Evolutionary conservation across 257 asterid genomes (phyloP).

Genomic region (Solanum chilense): DNA sequence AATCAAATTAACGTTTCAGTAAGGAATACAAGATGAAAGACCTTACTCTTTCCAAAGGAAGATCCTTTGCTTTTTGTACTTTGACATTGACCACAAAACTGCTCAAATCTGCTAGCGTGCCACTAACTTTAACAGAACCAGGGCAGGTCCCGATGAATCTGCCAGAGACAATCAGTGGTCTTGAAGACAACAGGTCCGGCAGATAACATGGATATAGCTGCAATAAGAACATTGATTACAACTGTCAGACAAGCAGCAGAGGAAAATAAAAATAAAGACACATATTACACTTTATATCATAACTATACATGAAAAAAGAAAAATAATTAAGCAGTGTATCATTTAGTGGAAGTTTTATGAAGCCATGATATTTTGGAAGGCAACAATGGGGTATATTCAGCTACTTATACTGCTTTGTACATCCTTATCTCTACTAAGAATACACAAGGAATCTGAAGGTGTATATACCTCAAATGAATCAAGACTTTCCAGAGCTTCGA

Average conservation of each 20-base stretch:
- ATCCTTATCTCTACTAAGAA: neutral
- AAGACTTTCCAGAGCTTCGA: conserved; percentile 48
- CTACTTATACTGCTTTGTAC: neutral
- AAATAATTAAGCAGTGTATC: neutral
- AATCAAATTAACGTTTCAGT: neutral
- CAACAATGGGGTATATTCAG: neutral
- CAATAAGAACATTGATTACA: conserved; percentile 5
- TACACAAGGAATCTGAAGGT: neutral
- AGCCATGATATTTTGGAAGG: neutral
- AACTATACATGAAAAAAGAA: neutral
- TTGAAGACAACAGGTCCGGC: conserved; percentile 58
- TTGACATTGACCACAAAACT: conserved; percentile 30
- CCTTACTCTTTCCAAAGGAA: conserved; percentile 65
- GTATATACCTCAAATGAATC: conserved; percentile 70
- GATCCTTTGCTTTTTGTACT: conserved; percentile 51
- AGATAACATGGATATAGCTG: conserved; percentile 56
- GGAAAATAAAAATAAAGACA: neutral
- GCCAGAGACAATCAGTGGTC: conserved; percentile 66
- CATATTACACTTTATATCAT: neutral
- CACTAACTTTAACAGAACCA: conserved; percentile 34
- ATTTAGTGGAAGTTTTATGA: neutral
- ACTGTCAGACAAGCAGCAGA: neutral
- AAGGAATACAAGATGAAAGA: neutral
- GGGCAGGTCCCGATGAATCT: conserved; percentile 66
- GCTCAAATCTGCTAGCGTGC: conserved; percentile 51